Evolutionary conservation across 1,139 yeast species (phyloP).

Genomic region (Nakaseomyces glabratus): DNA sequence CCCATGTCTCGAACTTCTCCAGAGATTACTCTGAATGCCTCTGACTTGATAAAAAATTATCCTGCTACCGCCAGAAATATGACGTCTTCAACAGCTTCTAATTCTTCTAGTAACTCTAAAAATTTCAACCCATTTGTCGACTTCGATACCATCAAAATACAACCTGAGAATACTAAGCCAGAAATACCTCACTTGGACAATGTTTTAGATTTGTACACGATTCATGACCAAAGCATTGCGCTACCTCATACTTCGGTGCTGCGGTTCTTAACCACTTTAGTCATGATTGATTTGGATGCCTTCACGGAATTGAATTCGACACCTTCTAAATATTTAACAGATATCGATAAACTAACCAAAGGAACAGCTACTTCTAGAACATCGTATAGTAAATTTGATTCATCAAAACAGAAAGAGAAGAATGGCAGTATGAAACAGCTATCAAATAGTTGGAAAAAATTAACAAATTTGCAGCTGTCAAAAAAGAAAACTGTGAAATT

Average conservation of each 20-base stretch:
- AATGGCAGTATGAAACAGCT: constrained; percentile 14
- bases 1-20: not conserved
- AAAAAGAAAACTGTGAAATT: constrained; percentile 21
- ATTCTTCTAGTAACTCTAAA: constrained; percentile 3
- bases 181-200: constrained; percentile 15
- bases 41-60: constrained; percentile 2
- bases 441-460: constrained; percentile 18
- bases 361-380: constrained; percentile 1
- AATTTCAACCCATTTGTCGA: constrained; percentile 5
- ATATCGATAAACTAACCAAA: constrained; percentile 7
- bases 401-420: constrained; percentile 9
- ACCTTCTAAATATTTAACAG: constrained; percentile 20
- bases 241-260: constrained; percentile 23
- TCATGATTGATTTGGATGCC: constrained; percentile 22
- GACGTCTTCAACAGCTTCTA: constrained; percentile 2
- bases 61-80: constrained; percentile 1
- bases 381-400: not conserved
- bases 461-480: constrained; percentile 15
- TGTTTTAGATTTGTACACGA: constrained; percentile 18
- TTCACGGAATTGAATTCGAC: constrained; percentile 21
- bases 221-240: constrained; percentile 21
- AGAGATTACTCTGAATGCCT: constrained; percentile 1
- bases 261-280: constrained; percentile 19
- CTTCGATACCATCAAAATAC: not conserved
- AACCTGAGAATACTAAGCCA: constrained; percentile 2